phyloP scores from a whole-genome alignment of 352 stramenopile genomes.

The Globisporangium viniferum region DNA sequence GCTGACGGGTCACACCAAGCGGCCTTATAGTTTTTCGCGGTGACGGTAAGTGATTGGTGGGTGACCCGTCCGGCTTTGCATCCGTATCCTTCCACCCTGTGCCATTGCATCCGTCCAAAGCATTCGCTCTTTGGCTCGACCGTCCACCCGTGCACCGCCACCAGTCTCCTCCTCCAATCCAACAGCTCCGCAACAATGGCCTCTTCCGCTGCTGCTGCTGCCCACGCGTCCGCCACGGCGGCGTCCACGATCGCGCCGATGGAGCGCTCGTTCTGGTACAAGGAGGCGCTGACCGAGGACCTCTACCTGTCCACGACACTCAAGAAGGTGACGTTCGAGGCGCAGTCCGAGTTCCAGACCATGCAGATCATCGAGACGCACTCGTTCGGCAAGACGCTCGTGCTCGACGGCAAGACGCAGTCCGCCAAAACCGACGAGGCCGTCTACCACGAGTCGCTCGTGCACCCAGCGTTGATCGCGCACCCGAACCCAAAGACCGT shows the following conservation, averaged over 20 bases:
- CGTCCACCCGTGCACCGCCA: slow-evolving; percentile 1
- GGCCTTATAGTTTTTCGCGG: slow-evolving; percentile 7
- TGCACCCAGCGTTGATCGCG: slow-evolving; percentile 92
- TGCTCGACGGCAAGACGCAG: slow-evolving; percentile 96
- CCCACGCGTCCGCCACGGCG: slow-evolving; percentile 21
- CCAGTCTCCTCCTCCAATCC: not conserved
- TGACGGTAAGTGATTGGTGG: not conserved
- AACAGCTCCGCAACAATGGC: slow-evolving; percentile 2
- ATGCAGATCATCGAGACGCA: slow-evolving; percentile 93
- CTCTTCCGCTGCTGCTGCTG: slow-evolving; percentile 10
- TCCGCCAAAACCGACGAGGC: slow-evolving; percentile 92
- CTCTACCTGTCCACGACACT: slow-evolving; percentile 87
- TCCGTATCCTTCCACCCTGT: slow-evolving; percentile 3
- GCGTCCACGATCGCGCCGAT: slow-evolving; percentile 42
- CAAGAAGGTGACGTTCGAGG: slow-evolving; percentile 86
- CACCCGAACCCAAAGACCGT: slow-evolving; percentile 85
- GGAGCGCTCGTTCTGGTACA: slow-evolving; percentile 78
- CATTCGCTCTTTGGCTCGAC: slow-evolving; percentile 8
- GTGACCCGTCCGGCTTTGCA: not conserved
- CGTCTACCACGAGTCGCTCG: slow-evolving; percentile 95
- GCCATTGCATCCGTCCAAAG: slow-evolving; percentile 5
- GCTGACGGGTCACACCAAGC: not conserved
- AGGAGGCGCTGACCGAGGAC: slow-evolving; percentile 89
- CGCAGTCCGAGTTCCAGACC: slow-evolving; percentile 89
- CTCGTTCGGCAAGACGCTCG: slow-evolving; percentile 92